Evolutionary conservation across 2,329 filamentous ascomycete genomes (phyloP).

Genomic region (Chaetothyriales sp.): DNA sequence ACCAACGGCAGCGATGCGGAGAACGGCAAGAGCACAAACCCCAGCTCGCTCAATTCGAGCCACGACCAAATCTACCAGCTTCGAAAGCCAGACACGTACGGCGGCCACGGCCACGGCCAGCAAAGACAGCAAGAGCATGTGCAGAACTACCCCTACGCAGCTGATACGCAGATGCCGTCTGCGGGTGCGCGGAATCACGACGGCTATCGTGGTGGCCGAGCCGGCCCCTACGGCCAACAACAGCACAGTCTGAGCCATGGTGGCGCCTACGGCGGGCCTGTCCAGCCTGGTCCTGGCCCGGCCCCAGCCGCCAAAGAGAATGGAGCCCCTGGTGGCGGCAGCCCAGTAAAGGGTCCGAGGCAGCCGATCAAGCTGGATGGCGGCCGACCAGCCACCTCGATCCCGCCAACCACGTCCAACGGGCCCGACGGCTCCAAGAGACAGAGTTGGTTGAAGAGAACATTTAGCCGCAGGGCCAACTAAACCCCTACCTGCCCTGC

Average conservation of each 20-base stretch:
- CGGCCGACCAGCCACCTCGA: not conserved
- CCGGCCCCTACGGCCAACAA: not conserved
- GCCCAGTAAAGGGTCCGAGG: constrained; percentile 9
- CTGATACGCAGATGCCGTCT: constrained; percentile 23
- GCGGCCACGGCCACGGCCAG: constrained; percentile 10
- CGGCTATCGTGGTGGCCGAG: constrained; percentile 10
- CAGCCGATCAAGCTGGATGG: constrained; percentile 18
- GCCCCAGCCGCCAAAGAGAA: not conserved
- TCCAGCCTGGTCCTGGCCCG: constrained; percentile 16
- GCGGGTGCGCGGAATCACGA: constrained; percentile 19
- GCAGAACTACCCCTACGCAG: constrained; percentile 30
- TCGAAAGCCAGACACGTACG: constrained; percentile 35
- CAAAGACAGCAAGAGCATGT: constrained; percentile 25
- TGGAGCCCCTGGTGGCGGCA: too few relatives aligned
- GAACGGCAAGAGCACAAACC: constrained; percentile 70
- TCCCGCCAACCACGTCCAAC: not conserved
- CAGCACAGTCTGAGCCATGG: not conserved
- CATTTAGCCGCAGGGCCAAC: constrained; percentile 53
- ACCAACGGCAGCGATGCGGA: constrained; percentile 54
- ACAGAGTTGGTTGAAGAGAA: constrained; percentile 77
- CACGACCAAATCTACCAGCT: constrained; percentile 55
- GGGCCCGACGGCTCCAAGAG: constrained; percentile 35
- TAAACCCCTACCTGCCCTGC: not conserved
- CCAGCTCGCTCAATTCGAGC: constrained; percentile 87
- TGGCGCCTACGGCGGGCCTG: constrained; percentile 15